phyloP scores from a whole-genome alignment of 768 basidiomycete species.

The Boletus pseudo-olivaceus region DNA sequence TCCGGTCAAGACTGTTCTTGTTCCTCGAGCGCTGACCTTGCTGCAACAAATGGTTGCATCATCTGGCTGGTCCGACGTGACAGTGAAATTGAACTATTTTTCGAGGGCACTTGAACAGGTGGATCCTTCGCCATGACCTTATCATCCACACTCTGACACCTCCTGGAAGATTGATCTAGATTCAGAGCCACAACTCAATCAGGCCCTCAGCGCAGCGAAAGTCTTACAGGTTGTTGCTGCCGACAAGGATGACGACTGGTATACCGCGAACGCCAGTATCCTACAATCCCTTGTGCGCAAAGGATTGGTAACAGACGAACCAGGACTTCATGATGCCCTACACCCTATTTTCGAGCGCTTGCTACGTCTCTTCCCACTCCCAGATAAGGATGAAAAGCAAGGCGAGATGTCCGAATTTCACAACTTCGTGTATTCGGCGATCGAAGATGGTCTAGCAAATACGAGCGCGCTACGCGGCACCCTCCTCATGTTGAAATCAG shows the following conservation, averaged over 20 bases:
- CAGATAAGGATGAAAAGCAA: conserved; percentile 72
- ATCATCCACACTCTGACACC: neutral
- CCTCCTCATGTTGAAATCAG: conserved; percentile 82
- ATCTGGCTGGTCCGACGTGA: conserved; percentile 86
- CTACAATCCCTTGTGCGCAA: conserved; percentile 85
- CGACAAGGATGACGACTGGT: conserved; percentile 85
- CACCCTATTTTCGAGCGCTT: conserved; percentile 82
- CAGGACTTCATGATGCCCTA: conserved; percentile 73
- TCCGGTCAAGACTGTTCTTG: conserved; percentile 39
- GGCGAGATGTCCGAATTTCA: conserved; percentile 76
- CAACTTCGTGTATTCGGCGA: conserved; percentile 65
- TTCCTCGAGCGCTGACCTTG: conserved; percentile 61
- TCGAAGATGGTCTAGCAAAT: conserved; percentile 78
- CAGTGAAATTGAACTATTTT: conserved; percentile 89
- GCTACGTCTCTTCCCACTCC: conserved; percentile 70
- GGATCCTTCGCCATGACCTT: neutral
- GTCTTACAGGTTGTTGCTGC: conserved; percentile 83
- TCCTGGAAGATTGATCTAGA: conserved; percentile 63
- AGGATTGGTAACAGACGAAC: conserved; percentile 78
- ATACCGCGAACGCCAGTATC: conserved; percentile 59
- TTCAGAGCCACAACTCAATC: conserved; percentile 57
- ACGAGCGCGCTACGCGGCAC: conserved; percentile 71
- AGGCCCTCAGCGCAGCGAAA: conserved; percentile 79
- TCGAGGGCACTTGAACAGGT: conserved; percentile 80
- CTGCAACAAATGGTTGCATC: conserved; percentile 79